Base-by-base conservation (phyloP, 257 asterid genomes). In the Capsicum pubescens region DNA sequence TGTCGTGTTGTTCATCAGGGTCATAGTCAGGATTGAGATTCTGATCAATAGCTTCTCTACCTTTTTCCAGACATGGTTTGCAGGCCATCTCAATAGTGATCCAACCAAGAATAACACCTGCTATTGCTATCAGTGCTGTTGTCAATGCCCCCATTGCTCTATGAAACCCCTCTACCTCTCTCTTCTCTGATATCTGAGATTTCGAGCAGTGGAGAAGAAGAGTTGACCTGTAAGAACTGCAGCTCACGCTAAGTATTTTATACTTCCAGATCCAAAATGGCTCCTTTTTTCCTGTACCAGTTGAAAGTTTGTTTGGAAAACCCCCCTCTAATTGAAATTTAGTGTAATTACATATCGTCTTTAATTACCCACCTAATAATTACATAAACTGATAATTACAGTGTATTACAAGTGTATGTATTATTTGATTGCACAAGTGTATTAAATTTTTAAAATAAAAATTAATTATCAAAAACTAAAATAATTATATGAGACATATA, bases 1-100 rank as follows among this genome's bases (percentile, higher is more conserved):
- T 81, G 88, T 7, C 55, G 84, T 80, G 60, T 39, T 63, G 72
- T 5, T 87, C 85, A 79, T 95, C 99, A 63, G 98, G 98, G 80
- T 94, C 99, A 89, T 93, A 93, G 82, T 93, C 97, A 0, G 99
- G 99, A 89, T 95, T 90, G 85, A 95, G 98, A 82, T 88, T 92
- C 10, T 94, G 97, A 89, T 96, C 98, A 35, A 96, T 91, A 82
- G 97, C 97, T 83, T 93, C 93, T 67, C 99, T 98, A 14, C 98
- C 99, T 74, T 84, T 93, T 32, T 93, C 99, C 46, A 94, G 99
- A 36, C 99, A 94, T 71, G 99, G 98, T 63, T 96, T 96, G 87
- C 99, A 96, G 13, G 98, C 99, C 39, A 93, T 87, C 86, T 94
- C 99, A 1, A 96, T 90, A 54, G 99, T 92, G 14, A 94, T 87